Evolutionary conservation across 768 basidiomycete genomes (phyloP), one percentile per base, ranked within the genome.

Genomic region (Phaeolepiota aurea): DNA sequence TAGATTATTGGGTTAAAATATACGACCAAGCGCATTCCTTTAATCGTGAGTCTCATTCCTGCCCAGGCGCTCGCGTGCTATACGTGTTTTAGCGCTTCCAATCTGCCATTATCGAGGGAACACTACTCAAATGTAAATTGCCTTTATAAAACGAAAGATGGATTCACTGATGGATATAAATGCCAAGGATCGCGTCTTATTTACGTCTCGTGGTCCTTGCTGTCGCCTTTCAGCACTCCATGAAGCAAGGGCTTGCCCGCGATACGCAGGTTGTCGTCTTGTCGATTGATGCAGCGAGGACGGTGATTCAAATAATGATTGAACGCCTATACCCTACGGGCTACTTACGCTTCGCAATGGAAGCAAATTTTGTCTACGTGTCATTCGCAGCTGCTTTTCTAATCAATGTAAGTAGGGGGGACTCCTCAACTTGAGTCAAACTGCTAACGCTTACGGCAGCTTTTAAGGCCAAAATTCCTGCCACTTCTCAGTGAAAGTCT

Each of bases 381-480:
- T 67, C 77, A 3, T 82, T 77, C 48, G 77, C 77, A 5, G 68
- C 76, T 2, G 76, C 76, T 2, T 78, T 78, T 49, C 58, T 82
- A 16, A 62, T 79, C 38, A 78, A 79, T 56, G 77, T 80, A 49
- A 48, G 70, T 47, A 28, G 5, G n/a, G n/a, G n/a, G n/a, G n/a
- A n/a, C n/a, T n/a, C n/a, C n/a, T n/a, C n/a, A n/a, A n/a, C n/a
- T n/a, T n/a, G n/a, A n/a, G n/a, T n/a, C n/a, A n/a, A n/a, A n/a
- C n/a, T n/a, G n/a, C n/a, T n/a, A n/a, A n/a, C n/a, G n/a, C n/a
- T n/a, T n/a, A n/a, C n/a, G n/a, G 35, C 43, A 78, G 75, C 57
- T 78, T 23, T 56, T 78, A 31, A 69, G 76, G 2, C 74, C 76
- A 1, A 69, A 68, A 47, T 67, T 71, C 43, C 44, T 68, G 2